Evolutionary conservation across 78 protist species (phyloP).

Genomic region (Pelomyxa schiedti): DNA sequence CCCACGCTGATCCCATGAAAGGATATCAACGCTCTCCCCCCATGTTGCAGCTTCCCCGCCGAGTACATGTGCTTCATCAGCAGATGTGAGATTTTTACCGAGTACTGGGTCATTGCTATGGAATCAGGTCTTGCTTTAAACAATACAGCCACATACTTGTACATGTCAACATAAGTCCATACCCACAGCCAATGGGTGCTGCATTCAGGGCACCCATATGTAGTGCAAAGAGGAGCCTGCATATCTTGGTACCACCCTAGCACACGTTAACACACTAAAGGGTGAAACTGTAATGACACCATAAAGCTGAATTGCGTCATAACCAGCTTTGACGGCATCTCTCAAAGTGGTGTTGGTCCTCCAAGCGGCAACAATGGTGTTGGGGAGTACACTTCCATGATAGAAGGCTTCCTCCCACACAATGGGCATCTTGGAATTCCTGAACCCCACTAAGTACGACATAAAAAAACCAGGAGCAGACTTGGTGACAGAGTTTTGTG

Average conservation of each 20-base stretch:
- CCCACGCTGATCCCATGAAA: too few species aligned
- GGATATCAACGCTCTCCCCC: constrained; percentile 4
- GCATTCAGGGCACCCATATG: not conserved
- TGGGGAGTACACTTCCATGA: not conserved
- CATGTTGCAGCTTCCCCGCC: constrained; percentile 12
- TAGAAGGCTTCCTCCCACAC: constrained; percentile 15
- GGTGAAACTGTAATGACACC: too few species aligned
- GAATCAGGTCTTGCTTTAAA: not conserved
- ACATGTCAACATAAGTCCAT: not conserved
- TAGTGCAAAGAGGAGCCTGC: not conserved
- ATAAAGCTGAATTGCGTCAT: not conserved
- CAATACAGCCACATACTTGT: not conserved
- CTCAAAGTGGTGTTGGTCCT: not conserved
- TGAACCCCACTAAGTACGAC: too few species aligned
- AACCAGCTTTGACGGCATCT: not conserved
- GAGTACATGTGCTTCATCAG: not conserved
- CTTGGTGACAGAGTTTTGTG: constrained; percentile 29
- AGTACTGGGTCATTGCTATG: not conserved
- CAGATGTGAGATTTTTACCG: not conserved
- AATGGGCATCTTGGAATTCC: not conserved
- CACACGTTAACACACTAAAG: too few species aligned
- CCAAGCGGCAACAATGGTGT: not conserved
- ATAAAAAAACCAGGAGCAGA: too few species aligned
- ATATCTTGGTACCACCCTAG: too few species aligned
- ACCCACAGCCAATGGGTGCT: not conserved